Base-by-base conservation (phyloP, 805 yeast genomes). In the Saturnispora bothae region DNA sequence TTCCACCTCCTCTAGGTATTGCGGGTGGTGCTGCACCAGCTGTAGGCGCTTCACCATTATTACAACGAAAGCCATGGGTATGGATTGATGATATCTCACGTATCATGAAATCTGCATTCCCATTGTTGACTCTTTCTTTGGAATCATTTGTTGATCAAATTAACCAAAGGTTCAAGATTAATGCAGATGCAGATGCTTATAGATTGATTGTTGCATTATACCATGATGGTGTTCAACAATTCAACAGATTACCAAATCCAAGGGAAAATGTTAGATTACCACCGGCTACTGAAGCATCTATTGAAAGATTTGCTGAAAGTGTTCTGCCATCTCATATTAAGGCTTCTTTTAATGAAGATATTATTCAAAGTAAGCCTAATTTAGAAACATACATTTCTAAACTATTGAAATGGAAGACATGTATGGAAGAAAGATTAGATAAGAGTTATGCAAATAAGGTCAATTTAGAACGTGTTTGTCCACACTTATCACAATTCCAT, bases 91-190 rank as follows among this genome's bases (percentile, higher is more conserved):
- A 89, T 52, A 81, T 92, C 40, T 85, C 86, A 83, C 92, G 94
- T 17, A 88, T 92, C 39, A 65, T 94, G 56, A 92, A 92, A 56
- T 94, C 99, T 0, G 96, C 97, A 0, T 92, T 88, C 57, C 99
- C 99, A 2, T 63, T 92, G 38, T 63, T 92, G 45, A 95, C 98
- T 0, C 69, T 92, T 32, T 85, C 96, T 0, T 68, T 94, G 46
- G 99, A 92, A 59, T 85, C 97, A 0, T 63, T 94, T 39, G 96
- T 92, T 21, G 97, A 94, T 52, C 98, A 94, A 63, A 84, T 92
- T 39, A 80, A 79, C 51, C 95, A 86, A 55, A 68, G 96, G 39
- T 89, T 92, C 68, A 92, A 89, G 60, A 79, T 94, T 27, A 81
- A 83, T 32, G 83, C 92, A 1, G 98, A 92, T 57, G 98, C 89